Evolutionary conservation across 495 filamentous ascomycete species (phyloP).

Genomic region (Apiosordaria backusii): DNA sequence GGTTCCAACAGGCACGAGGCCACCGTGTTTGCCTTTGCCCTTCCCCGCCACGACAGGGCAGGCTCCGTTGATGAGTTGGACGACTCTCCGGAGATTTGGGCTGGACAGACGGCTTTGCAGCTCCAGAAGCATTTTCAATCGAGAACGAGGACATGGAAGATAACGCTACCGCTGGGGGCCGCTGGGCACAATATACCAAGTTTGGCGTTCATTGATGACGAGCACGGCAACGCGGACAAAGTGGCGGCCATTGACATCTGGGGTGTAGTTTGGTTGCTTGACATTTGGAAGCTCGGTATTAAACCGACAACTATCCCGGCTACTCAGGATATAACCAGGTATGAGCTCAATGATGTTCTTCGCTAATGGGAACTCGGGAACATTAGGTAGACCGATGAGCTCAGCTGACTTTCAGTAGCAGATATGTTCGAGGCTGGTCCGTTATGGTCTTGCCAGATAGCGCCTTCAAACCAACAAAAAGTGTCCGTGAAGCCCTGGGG

Average conservation of each 20-base stretch:
- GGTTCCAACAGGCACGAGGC: constrained; percentile 67
- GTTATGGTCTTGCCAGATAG: constrained; percentile 43
- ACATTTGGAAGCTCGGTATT: constrained; percentile 51
- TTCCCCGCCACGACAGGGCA: constrained; percentile 39
- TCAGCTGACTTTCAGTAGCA: not conserved
- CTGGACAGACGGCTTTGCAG: constrained; percentile 20
- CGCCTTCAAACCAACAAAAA: constrained; percentile 37
- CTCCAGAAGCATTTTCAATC: constrained; percentile 32
- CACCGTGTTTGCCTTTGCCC: constrained; percentile 69
- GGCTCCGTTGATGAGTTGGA: not conserved
- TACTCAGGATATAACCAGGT: not conserved
- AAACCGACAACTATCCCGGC: not conserved
- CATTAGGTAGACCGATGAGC: no score
- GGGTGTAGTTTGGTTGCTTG: constrained; percentile 62
- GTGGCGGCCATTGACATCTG: constrained; percentile 72
- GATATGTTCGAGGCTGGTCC: constrained; percentile 42
- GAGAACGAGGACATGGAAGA: constrained; percentile 42
- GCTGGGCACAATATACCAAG: constrained; percentile 67
- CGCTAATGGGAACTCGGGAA: no score
- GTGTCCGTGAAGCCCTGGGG: constrained; percentile 34
- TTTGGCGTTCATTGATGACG: constrained; percentile 67
- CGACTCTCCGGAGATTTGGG: constrained; percentile 16
- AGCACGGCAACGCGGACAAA: constrained; percentile 58
- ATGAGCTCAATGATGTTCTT: no score
- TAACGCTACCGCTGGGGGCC: constrained; percentile 32